Conservation (phyloP, 768 basidiomycete genomes). For the Kwoniella sp. region DNA sequence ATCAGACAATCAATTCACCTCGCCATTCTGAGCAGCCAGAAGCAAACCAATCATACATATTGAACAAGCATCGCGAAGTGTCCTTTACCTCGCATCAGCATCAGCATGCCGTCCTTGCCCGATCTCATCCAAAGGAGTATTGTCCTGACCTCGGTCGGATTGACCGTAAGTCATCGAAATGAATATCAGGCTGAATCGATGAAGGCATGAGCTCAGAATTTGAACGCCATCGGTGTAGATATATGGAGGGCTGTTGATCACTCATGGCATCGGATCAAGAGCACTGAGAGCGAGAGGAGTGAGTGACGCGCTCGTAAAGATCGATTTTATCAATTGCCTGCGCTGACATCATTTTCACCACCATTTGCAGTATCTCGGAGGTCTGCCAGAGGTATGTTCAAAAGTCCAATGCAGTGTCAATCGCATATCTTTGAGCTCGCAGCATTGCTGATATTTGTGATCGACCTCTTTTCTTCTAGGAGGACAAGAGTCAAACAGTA, state of each 20-base stretch:
- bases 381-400: slow-evolving; percentile 15
- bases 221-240: not conserved
- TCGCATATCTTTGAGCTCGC: too few species aligned
- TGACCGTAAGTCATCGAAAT: slow-evolving; percentile 19
- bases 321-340: not conserved
- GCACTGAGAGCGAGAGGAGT: slow-evolving; percentile 23
- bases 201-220: not conserved
- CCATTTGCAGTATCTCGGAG: slow-evolving; percentile 19
- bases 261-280: slow-evolving; percentile 24
- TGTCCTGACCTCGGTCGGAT: slow-evolving; percentile 29
- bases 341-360: slow-evolving; percentile 1
- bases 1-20: too few species aligned
- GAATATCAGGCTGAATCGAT: not conserved
- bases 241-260: slow-evolving; percentile 24
- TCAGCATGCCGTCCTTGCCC: slow-evolving; percentile 19
- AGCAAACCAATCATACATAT: too few species aligned
- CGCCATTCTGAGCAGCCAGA: too few species aligned
- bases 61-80: too few species aligned
- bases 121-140: slow-evolving; percentile 24
- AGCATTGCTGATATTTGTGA: not conserved
- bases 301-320: not conserved
- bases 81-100: not conserved
- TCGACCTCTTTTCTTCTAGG: not conserved
- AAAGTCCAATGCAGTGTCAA: too few species aligned
- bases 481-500: slow-evolving; percentile 2